Conservation (phyloP, 257 asterid species). For the Paraleonurus japonicus region DNA sequence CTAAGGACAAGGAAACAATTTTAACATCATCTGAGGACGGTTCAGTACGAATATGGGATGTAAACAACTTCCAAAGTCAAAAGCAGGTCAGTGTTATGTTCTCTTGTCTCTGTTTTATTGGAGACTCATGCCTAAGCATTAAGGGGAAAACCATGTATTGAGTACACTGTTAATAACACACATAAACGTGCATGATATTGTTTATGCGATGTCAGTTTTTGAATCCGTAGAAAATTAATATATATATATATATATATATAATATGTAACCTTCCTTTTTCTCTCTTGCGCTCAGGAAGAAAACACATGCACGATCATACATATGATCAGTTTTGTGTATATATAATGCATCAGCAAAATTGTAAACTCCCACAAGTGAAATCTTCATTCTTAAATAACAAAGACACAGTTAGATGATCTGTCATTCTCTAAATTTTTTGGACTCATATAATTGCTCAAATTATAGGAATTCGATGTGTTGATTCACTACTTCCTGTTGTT, state of each 20-base stretch:
- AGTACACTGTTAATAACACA: neutral
- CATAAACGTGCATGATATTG: neutral
- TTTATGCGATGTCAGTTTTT: constrained; percentile 5
- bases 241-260: too few species aligned
- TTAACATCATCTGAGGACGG: constrained; percentile 98
- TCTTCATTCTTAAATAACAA: neutral
- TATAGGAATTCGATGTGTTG: neutral
- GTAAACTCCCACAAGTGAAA: neutral
- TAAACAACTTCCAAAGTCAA: constrained; percentile 86
- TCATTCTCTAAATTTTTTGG: neutral
- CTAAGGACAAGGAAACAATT: constrained; percentile 79
- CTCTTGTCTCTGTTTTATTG: neutral
- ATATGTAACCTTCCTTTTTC: neutral
- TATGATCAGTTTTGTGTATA: neutral
- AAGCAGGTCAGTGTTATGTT: constrained; percentile 65
- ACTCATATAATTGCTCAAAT: neutral
- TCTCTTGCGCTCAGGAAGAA: neutral
- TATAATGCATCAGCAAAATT: neutral
- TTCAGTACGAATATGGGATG: constrained; percentile 92
- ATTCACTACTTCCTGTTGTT: neutral
- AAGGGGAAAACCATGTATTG: constrained; percentile 2
- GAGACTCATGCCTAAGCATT: constrained; percentile 7
- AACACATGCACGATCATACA: neutral
- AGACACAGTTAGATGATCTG: neutral
- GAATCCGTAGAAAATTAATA: neutral